Conservation (phyloP, 2,329 filamentous ascomycete genomes). For the Stemphylium beticola region DNA sequence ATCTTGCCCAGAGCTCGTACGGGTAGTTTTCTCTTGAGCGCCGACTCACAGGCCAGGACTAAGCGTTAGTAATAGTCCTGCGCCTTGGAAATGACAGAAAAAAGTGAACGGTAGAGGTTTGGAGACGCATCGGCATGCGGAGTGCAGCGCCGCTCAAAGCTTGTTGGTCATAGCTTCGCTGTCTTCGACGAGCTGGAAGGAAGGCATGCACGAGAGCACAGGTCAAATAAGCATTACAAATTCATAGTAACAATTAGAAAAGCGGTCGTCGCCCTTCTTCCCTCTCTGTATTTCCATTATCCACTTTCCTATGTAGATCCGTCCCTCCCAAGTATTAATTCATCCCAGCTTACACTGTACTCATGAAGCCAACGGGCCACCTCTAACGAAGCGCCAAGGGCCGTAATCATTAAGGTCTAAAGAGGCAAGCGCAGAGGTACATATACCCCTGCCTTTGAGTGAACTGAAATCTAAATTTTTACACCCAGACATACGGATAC, state of each 20-base stretch:
- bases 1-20: neutral
- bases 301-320: conserved; percentile 1
- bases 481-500: conserved; percentile 21
- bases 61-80: neutral
- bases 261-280: neutral
- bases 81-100: neutral
- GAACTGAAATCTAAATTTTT: conserved; percentile 25
- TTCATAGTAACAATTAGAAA: neutral
- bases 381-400: conserved; percentile 20
- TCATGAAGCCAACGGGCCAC: conserved; percentile 21
- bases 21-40: too few relatives aligned
- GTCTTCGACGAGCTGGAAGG: neutral
- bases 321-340: conserved; percentile 14
- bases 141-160: conserved; percentile 11
- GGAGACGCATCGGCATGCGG: conserved; percentile 10
- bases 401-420: conserved; percentile 41
- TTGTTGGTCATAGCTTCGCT: conserved; percentile 29
- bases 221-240: neutral
- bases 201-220: neutral
- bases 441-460: conserved; percentile 19
- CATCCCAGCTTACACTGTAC: conserved; percentile 18
- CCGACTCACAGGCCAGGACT: neutral
- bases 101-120: neutral
- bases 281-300: conserved; percentile 22
- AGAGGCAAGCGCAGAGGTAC: conserved; percentile 19